A percentile compares a stretch with the other conserved stretches of the same genome.
Evolutionary conservation across 2,329 filamentous ascomycete genomes (phyloP).

Genomic region (Curvularia eragrostidis): DNA sequence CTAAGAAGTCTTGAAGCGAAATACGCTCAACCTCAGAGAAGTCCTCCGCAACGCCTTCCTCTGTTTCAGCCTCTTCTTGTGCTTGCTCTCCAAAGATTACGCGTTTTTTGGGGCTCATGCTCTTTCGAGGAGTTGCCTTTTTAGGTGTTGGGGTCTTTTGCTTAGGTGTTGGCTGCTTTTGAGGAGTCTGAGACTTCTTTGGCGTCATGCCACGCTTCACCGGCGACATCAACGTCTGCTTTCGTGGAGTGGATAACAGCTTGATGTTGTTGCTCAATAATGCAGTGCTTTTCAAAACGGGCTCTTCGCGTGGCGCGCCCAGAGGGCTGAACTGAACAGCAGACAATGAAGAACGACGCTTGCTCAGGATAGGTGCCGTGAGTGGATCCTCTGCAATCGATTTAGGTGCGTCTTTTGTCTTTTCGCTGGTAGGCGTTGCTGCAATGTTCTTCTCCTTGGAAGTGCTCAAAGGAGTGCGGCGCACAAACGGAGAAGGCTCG

Average conservation of each 20-base stretch:
- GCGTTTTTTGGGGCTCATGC: constrained; percentile 44
- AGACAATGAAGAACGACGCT: constrained; percentile 45
- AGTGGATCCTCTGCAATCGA: constrained; percentile 43
- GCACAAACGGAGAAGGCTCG: constrained; percentile 47
- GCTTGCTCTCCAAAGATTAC: constrained; percentile 41
- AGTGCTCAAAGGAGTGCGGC: constrained; percentile 32
- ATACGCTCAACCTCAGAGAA: constrained; percentile 65
- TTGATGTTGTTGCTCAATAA: constrained; percentile 55
- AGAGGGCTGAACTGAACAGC: constrained; percentile 47
- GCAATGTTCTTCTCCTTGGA: constrained; percentile 21
- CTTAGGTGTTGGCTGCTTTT: constrained; percentile 51
- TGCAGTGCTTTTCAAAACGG: constrained; percentile 41
- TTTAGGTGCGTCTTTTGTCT: constrained; percentile 20
- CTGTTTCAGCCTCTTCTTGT: constrained; percentile 31
- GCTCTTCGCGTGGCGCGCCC: constrained; percentile 36
- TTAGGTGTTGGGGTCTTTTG: constrained; percentile 51
- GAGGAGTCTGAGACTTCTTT: constrained; percentile 47
- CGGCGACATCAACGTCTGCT: constrained; percentile 54
- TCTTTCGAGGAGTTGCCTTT: constrained; percentile 37
- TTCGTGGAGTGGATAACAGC: constrained; percentile 57
- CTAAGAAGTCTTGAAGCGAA: constrained; percentile 88
- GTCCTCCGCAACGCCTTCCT: constrained; percentile 33
- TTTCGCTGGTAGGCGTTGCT: constrained; percentile 34
- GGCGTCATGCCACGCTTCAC: constrained; percentile 49
- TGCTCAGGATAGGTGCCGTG: constrained; percentile 43